Percentiles rank a stretch among this genome's conserved stretches.
phyloP scores from a whole-genome alignment of 2,329 filamentous ascomycete species.

The Plectosphaerella sp. region DNA sequence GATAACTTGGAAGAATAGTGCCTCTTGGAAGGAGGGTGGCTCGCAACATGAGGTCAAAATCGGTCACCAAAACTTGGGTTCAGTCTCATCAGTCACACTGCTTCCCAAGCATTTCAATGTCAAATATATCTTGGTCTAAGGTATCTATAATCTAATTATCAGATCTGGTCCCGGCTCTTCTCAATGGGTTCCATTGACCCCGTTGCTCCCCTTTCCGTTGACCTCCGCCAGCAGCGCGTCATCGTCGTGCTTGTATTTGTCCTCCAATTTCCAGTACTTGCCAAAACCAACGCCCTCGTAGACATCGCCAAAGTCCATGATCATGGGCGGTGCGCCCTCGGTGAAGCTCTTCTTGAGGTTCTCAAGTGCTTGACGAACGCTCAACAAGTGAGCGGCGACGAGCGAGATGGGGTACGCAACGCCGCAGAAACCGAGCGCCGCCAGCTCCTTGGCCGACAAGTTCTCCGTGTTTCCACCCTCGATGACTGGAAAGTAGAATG shows the following conservation, averaged over 20 bases:
- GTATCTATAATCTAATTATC: too few species aligned
- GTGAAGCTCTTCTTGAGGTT: slow-evolving; percentile 34
- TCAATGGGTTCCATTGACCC: background rate
- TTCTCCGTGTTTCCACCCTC: slow-evolving; percentile 30
- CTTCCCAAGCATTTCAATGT: background rate
- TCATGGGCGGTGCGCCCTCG: slow-evolving; percentile 33
- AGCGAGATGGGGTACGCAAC: slow-evolving; percentile 40
- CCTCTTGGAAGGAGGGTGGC: too few species aligned
- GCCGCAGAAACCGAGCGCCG: slow-evolving; percentile 30
- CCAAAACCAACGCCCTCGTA: slow-evolving; percentile 40
- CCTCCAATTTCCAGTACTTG: slow-evolving; percentile 27
- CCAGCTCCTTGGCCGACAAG: slow-evolving; percentile 24
- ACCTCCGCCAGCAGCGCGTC: too few species aligned
- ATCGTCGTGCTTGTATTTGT: background rate
- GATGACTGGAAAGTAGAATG: slow-evolving; percentile 11
- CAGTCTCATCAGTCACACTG: too few species aligned
- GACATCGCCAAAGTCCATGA: slow-evolving; percentile 37
- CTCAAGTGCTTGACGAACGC: slow-evolving; percentile 30
- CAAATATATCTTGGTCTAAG: too few species aligned
- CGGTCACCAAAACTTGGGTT: background rate
- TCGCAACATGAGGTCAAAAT: too few species aligned
- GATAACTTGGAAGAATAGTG: too few species aligned
- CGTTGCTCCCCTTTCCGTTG: background rate
- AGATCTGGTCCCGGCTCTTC: background rate
- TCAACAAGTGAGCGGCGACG: slow-evolving; percentile 36